These are phyloP conservation scores for Fusarium siculi DNA, from an alignment of 2,329 filamentous ascomycete genomes.

Conservation along the genomic window DNA sequence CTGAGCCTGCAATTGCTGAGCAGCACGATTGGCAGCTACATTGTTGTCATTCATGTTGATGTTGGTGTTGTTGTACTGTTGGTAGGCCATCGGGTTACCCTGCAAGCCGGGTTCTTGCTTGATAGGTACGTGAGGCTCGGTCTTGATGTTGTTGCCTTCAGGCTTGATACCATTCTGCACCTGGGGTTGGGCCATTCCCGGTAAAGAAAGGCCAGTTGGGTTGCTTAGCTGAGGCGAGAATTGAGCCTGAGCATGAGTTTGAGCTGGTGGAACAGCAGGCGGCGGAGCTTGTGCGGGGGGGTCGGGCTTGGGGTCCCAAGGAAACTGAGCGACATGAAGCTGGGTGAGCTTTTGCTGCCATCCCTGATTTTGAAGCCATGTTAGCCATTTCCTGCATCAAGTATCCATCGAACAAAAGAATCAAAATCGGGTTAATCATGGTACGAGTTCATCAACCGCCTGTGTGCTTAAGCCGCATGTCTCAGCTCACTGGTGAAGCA, in stretches of 20 bases:
- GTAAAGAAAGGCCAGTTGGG: slow-evolving; percentile 44
- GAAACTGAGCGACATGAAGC: slow-evolving; percentile 86
- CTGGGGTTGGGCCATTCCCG: slow-evolving; percentile 43
- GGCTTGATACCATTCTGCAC: slow-evolving; percentile 54
- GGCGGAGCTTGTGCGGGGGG: slow-evolving; percentile 55
- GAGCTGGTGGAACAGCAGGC: slow-evolving; percentile 35
- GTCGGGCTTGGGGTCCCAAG: slow-evolving; percentile 91
- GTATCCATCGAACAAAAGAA: not conserved
- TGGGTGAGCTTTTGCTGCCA: slow-evolving; percentile 94
- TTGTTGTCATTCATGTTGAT: slow-evolving; percentile 47
- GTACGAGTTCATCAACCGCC: not conserved
- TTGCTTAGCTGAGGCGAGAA: slow-evolving; percentile 45
- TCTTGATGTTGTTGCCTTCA: slow-evolving; percentile 59
- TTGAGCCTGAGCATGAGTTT: slow-evolving; percentile 46
- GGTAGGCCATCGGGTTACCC: slow-evolving; percentile 48
- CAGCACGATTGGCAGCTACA: slow-evolving; percentile 65
- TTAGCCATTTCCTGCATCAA: slow-evolving; percentile 32
- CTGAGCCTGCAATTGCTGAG: slow-evolving; percentile 65
- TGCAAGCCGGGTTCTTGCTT: slow-evolving; percentile 57
- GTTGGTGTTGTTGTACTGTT: slow-evolving; percentile 43
- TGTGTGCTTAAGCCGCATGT: not conserved
- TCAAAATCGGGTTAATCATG: not conserved
- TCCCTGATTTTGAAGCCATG: slow-evolving; percentile 64
- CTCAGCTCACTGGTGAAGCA: not conserved
- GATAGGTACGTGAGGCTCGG: slow-evolving; percentile 57